These are phyloP conservation scores for Ascochyta pisi DNA, from an alignment of 2,329 filamentous ascomycete genomes.

Conservation along the genomic window DNA sequence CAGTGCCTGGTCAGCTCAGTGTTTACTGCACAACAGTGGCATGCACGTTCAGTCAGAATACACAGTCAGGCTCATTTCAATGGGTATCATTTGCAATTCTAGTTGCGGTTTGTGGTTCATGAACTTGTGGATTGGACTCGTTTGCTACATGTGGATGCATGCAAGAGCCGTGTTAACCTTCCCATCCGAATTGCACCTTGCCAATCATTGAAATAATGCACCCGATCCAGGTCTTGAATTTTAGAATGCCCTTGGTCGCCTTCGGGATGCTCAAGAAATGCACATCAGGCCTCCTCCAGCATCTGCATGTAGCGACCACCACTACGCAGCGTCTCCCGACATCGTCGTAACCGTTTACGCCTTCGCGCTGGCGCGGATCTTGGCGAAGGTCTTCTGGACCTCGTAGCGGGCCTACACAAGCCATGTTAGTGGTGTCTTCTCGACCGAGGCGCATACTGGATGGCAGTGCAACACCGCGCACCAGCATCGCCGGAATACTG, in stretches of 20 bases:
- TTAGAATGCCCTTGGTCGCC: slow-evolving; percentile 49
- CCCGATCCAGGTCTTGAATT: slow-evolving; percentile 48
- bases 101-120: slow-evolving; percentile 46
- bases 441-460: background rate
- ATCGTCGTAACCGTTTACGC: slow-evolving; percentile 45
- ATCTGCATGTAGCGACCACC: slow-evolving; percentile 41
- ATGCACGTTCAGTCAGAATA: background rate
- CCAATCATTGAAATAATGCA: slow-evolving; percentile 47
- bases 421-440: slow-evolving; percentile 26
- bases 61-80: slow-evolving; percentile 20
- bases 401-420: slow-evolving; percentile 77
- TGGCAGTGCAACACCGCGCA: background rate
- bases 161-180: slow-evolving; percentile 50
- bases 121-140: slow-evolving; percentile 49
- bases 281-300: slow-evolving; percentile 46
- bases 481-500: slow-evolving; percentile 1
- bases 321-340: slow-evolving; percentile 38
- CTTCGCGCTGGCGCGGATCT: slow-evolving; percentile 64
- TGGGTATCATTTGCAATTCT: slow-evolving; percentile 46
- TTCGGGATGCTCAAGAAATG: slow-evolving; percentile 49
- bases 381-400: slow-evolving; percentile 94
- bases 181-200: slow-evolving; percentile 51
- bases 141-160: slow-evolving; percentile 50
- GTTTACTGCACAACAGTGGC: background rate
- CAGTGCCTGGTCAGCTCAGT: background rate